These are phyloP conservation scores for Tephrocybe sp. DNA, from an alignment of 768 basidiomycete species.

Conservation along the genomic window DNA sequence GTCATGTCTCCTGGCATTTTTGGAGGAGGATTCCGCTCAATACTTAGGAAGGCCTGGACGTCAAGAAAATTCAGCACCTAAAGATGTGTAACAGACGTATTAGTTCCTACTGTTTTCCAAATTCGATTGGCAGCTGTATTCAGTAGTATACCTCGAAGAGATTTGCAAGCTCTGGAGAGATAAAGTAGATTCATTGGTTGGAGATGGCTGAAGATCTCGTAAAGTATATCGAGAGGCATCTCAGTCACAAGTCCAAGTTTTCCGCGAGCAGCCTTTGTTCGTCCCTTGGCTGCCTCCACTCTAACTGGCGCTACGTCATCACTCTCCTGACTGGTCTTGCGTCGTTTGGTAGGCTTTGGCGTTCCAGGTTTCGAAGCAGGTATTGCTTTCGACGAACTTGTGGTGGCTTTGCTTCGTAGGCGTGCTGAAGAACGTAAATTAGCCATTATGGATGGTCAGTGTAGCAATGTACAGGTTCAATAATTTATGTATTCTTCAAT, in stretches of 20 bases:
- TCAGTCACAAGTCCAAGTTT: slow-evolving; percentile 28
- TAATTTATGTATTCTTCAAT: too few relatives aligned
- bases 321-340: background rate
- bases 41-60: slow-evolving; percentile 24
- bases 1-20: slow-evolving; percentile 29
- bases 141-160: slow-evolving; percentile 33
- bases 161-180: slow-evolving; percentile 36
- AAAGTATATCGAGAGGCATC: slow-evolving; percentile 34
- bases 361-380: background rate
- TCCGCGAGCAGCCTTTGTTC: slow-evolving; percentile 13
- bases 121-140: slow-evolving; percentile 19
- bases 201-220: slow-evolving; percentile 38
- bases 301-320: background rate
- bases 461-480: background rate
- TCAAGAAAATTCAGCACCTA: background rate
- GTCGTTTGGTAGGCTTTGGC: background rate
- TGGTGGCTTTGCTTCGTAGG: background rate
- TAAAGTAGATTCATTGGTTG: slow-evolving; percentile 41
- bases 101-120: slow-evolving; percentile 30
- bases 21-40: slow-evolving; percentile 15
- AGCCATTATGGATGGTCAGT: background rate
- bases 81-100: background rate
- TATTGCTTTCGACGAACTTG: background rate
- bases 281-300: slow-evolving; percentile 13
- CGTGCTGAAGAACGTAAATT: slow-evolving; percentile 4